Conservation (phyloP, 331 rosid genomes). For the Phaseolus coccineus region DNA sequence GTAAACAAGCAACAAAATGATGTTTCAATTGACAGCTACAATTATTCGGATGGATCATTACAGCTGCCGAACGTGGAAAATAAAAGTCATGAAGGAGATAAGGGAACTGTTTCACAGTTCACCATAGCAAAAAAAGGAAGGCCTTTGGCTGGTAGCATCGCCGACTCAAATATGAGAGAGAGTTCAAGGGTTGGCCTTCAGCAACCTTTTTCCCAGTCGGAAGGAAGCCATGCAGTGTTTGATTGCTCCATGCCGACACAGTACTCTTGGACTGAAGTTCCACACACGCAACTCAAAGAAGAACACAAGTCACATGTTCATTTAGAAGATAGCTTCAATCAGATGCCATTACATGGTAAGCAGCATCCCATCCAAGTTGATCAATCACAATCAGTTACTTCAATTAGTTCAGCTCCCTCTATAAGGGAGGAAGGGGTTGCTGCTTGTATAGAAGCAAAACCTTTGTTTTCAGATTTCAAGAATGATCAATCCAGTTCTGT, state of each 20-base stretch:
- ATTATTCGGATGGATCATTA: constrained; percentile 55
- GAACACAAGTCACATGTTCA: constrained; percentile 59
- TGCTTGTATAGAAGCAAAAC: constrained; percentile 57
- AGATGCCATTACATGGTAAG: constrained; percentile 57
- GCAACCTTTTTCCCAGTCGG: constrained; percentile 61
- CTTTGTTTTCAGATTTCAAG: constrained; percentile 56
- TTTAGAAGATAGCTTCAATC: constrained; percentile 58
- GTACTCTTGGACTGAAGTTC: constrained; percentile 63
- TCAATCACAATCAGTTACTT: constrained; percentile 58
- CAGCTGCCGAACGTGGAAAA: constrained; percentile 51
- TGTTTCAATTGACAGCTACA: constrained; percentile 58
- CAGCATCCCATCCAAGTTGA: constrained; percentile 54
- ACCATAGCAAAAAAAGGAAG: constrained; percentile 53
- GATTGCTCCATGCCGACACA: constrained; percentile 56
- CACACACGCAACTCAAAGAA: constrained; percentile 49
- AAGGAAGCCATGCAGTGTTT: constrained; percentile 56
- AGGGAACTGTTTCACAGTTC: constrained; percentile 58
- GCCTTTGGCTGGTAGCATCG: constrained; percentile 43
- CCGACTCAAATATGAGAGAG: constrained; percentile 51
- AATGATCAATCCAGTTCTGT: constrained; percentile 46
- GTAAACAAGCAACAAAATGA: constrained; percentile 60
- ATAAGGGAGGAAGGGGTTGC: constrained; percentile 47
- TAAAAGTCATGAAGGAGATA: constrained; percentile 58
- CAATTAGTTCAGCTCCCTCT: constrained; percentile 58
- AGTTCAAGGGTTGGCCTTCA: constrained; percentile 44